Conservation (phyloP, 805 yeast genomes). For the Candida xyloterini region DNA sequence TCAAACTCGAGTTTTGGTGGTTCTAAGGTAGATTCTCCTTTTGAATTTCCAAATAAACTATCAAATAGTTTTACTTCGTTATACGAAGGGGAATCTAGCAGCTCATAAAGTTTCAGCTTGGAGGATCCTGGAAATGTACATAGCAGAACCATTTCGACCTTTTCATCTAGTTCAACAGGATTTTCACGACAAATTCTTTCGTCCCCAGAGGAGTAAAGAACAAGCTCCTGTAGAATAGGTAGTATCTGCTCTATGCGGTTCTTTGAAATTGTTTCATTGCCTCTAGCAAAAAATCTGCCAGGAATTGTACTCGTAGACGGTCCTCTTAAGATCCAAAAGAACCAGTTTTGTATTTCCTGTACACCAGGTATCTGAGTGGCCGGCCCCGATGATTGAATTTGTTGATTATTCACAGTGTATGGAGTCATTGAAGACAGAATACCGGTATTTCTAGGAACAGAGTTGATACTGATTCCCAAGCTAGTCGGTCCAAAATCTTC, state of each 20-base stretch:
- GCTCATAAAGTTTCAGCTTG: constrained; percentile 23
- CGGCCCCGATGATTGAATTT: constrained; percentile 6
- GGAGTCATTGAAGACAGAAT: constrained; percentile 32
- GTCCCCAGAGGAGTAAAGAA: constrained; percentile 26
- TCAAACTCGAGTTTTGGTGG: constrained; percentile 30
- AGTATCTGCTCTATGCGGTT: constrained; percentile 22
- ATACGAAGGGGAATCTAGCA: constrained; percentile 19
- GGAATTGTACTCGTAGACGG: constrained; percentile 66
- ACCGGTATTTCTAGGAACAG: constrained; percentile 7
- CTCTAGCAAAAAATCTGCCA: constrained; percentile 39
- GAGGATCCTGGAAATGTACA: constrained; percentile 28
- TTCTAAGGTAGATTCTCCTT: constrained; percentile 1
- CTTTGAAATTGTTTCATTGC: constrained; percentile 30
- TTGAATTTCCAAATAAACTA: constrained; percentile 23
- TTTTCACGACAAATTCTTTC: constrained; percentile 19
- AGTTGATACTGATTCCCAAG: constrained; percentile 4
- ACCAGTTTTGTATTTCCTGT: constrained; percentile 49
- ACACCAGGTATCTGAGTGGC: constrained; percentile 12
- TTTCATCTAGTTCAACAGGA: constrained; percentile 20
- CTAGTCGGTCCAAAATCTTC: constrained; percentile 16
- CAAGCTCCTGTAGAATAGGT: constrained; percentile 32
- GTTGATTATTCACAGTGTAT: constrained; percentile 32
- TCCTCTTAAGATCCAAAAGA: constrained; percentile 65
- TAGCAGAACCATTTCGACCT: constrained; percentile 23
- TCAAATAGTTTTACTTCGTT: constrained; percentile 23